Base-by-base conservation (phyloP, 371 early-diverging fungal species). In the Zychaea mexicana region DNA sequence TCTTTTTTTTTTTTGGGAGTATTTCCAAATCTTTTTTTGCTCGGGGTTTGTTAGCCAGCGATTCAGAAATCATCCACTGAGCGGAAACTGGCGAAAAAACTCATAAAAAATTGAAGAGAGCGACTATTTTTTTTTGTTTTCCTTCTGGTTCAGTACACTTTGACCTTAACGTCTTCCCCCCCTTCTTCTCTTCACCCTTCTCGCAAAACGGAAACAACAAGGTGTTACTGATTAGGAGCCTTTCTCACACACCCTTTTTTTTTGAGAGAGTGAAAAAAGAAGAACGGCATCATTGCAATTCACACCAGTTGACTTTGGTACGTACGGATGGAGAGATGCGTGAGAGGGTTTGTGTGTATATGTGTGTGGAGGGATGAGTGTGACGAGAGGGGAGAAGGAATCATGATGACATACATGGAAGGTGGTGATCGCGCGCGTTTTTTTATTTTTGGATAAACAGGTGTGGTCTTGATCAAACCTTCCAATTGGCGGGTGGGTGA, bases 211-310 rank as follows among this genome's bases (percentile, higher is more conserved):
- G 15, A 7, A 36, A 36, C 6, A 7, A 49, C 22, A 49, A 49
- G 49, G 49, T 49, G 49, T 5, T 49, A 22, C n/a, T 49, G 49
- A 49, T 49, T 49, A 49, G 49, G 49, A 49, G 22, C 49, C 42
- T 15, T 7, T 12, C 49, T 49, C 49, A 19, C 49, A 19, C 49
- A 19, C 19, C 22, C 7, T 49, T 49, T 9, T 12, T 49, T 49
- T 49, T 49, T 19, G 49, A 49, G 49, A 22, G 22, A 49, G 49
- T 49, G 49, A 24, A 49, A 24, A 49, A 49, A 46, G 19, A 46
- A 13, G n/a, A 21, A 13, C 10, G 49, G 42, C 42, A 42, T 15
- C 21, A 49, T 49, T 24, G 49, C n/a, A 49, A 49, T 49, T 24
- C 19, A 49, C 6, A 4, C 49, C 49, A 49, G 49, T 49, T 49